These are phyloP conservation scores for Penicillium malachiteum DNA, from an alignment of 495 filamentous ascomycete species.

Conservation along the genomic window DNA sequence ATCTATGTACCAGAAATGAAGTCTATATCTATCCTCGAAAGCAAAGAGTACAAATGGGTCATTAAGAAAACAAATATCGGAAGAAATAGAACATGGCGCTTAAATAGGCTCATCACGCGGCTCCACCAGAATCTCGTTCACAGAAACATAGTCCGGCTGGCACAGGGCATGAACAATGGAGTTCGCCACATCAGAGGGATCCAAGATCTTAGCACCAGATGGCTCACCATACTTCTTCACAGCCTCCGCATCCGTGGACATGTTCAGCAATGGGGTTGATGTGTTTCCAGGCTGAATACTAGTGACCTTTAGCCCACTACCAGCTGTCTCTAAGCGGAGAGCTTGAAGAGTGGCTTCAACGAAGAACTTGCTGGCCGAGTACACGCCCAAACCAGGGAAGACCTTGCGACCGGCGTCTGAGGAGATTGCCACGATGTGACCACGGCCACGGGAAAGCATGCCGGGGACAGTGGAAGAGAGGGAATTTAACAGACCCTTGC, in stretches of 20 bases:
- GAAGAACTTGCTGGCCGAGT: conserved; percentile 72
- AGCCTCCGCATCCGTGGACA: conserved; percentile 66
- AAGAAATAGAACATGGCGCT: background rate
- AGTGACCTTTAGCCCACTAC: conserved; percentile 61
- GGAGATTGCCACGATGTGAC: conserved; percentile 68
- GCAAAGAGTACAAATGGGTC: background rate
- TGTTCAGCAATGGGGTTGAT: conserved; percentile 59
- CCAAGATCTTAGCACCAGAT: conserved; percentile 61
- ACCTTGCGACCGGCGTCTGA: conserved; percentile 70
- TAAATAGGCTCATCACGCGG: conserved; percentile 69
- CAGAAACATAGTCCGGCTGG: conserved; percentile 64
- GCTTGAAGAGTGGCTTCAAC: conserved; percentile 68
- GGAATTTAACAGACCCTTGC: conserved; percentile 67
- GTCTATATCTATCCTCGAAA: background rate
- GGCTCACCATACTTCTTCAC: conserved; percentile 69
- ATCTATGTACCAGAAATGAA: background rate
- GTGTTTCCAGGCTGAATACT: conserved; percentile 67
- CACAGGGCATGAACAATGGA: conserved; percentile 63
- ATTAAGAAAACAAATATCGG: background rate
- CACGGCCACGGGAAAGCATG: conserved; percentile 60
- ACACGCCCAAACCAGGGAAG: conserved; percentile 68
- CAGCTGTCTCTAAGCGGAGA: conserved; percentile 65
- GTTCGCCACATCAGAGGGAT: conserved; percentile 61
- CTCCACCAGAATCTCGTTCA: conserved; percentile 72
- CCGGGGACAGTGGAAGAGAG: conserved; percentile 56